phyloP scores from a whole-genome alignment of 352 stramenopile species.

The Globisporangium emineosum region DNA sequence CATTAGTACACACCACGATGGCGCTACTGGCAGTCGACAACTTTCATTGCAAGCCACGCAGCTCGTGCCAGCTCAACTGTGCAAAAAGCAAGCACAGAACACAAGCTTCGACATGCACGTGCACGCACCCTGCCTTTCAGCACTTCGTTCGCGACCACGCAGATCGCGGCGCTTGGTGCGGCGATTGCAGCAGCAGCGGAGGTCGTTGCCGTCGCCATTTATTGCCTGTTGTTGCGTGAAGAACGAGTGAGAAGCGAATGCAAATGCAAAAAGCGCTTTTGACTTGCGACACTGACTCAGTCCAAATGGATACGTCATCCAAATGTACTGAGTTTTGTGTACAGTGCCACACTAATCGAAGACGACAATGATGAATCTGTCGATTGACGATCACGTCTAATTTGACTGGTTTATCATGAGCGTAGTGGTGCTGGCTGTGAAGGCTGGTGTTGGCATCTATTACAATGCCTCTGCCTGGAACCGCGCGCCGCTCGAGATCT shows the following conservation, averaged over 20 bases:
- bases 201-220: background rate
- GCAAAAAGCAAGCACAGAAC: background rate
- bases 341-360: background rate
- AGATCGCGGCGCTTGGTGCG: slow-evolving; percentile 62
- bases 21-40: background rate
- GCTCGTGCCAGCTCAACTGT: background rate
- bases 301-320: background rate
- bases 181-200: background rate
- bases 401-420: background rate
- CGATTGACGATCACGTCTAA: background rate
- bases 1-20: background rate
- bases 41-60: too few relatives aligned
- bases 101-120: background rate
- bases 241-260: background rate
- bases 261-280: too few relatives aligned
- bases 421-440: background rate
- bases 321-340: background rate
- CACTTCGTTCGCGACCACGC: slow-evolving; percentile 84
- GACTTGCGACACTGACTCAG: too few relatives aligned
- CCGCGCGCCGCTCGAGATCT: slow-evolving; percentile 25
- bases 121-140: slow-evolving; percentile 67
- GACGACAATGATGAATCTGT: background rate
- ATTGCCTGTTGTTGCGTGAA: too few relatives aligned
- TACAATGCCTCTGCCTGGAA: slow-evolving; percentile 11
- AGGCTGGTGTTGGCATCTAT: background rate